A percentile compares a stretch with the other conserved stretches of the same genome.
phyloP scores from a whole-genome alignment of 192 early-diverging fungal species.

The Pilobolus umbonatus region DNA sequence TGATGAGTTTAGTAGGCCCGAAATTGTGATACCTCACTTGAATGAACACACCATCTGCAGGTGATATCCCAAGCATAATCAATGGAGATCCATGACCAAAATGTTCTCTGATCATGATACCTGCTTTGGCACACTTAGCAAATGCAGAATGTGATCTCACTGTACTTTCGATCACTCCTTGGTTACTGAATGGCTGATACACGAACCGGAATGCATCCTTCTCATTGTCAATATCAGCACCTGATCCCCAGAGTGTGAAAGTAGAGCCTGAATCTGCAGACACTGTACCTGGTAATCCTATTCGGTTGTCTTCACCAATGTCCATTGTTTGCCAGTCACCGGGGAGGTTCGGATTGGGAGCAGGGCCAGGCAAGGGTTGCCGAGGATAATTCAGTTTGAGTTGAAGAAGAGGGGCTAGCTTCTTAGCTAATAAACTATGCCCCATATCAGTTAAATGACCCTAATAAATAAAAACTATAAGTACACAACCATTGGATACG shows the following conservation, averaged over 20 bases:
- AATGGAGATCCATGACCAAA: slow-evolving; percentile 15
- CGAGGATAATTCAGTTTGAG: slow-evolving; percentile 17
- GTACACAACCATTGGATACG: neutral
- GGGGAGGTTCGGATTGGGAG: slow-evolving; percentile 25
- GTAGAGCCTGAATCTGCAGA: slow-evolving; percentile 24
- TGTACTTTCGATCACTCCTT: slow-evolving; percentile 5
- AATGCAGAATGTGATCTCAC: slow-evolving; percentile 25
- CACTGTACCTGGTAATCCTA: slow-evolving; percentile 23
- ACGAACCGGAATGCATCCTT: slow-evolving; percentile 28
- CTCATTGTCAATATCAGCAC: slow-evolving; percentile 12
- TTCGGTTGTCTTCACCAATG: slow-evolving; percentile 18
- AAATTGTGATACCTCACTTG: slow-evolving; percentile 14
- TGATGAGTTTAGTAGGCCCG: slow-evolving; percentile 5
- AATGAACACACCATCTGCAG: slow-evolving; percentile 23
- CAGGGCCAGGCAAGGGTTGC: slow-evolving; percentile 15
- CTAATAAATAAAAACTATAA: neutral
- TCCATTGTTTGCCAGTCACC: slow-evolving; percentile 30
- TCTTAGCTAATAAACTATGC: slow-evolving; percentile 18
- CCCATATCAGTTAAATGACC: slow-evolving; percentile 19
- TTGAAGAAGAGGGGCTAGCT: slow-evolving; percentile 15
- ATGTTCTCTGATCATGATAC: slow-evolving; percentile 32
- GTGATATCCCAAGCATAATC: slow-evolving; percentile 24
- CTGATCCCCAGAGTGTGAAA: slow-evolving; percentile 30
- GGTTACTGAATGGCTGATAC: slow-evolving; percentile 8
- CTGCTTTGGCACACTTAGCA: slow-evolving; percentile 28